Evolutionary conservation across 768 basidiomycete species (phyloP), one percentile per base, ranked within the genome.

Genomic region (Pleurotus salmoneostramineus): DNA sequence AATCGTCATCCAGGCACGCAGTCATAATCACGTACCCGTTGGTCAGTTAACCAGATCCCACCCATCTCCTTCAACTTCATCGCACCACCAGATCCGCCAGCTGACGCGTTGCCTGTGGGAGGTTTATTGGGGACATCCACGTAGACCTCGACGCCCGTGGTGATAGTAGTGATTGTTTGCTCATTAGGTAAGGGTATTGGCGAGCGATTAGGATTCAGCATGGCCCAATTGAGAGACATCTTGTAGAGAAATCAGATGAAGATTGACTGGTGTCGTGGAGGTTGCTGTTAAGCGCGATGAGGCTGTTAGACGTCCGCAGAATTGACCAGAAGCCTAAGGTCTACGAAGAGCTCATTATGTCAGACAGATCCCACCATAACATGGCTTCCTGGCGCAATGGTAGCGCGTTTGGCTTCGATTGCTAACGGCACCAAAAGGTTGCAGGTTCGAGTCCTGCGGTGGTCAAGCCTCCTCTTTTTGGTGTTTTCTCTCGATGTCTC

Each of bases 371-470:
- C 44, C 1, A 8, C 36, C 11, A 3, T 42, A 40, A 4, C n/a
- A 76, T 72, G 85, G 83, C 82, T 85, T 83, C 87, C 86, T 91
- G 76, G 88, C 89, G 87, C 89, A 90, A 91, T 90, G 89, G 89
- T 89, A 91, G 89, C 89, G 89, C 89, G 88, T 91, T 89, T 90
- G 88, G 88, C 88, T 91, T 91, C 89, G 88, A 61, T 58, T 65
- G 85, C 84, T 77, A 62, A 75, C 72, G 83, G 76, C 61, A 91
- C 89, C 89, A 90, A 89, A 88, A 91, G 90, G 89, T 87, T 91
- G 89, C 89, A 91, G 89, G 90, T 91, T 91, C 89, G 88, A 91
- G 88, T 89, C 89, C 89, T 90, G 89, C 88, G 85, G 88, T 88
- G 85, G 84, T 89, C 88, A 45, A 3, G 44, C n/a, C 44, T 14